These are phyloP conservation scores for Eucalyptus victrix DNA, from an alignment of 345 rosid species.

Conservation along the genomic window DNA sequence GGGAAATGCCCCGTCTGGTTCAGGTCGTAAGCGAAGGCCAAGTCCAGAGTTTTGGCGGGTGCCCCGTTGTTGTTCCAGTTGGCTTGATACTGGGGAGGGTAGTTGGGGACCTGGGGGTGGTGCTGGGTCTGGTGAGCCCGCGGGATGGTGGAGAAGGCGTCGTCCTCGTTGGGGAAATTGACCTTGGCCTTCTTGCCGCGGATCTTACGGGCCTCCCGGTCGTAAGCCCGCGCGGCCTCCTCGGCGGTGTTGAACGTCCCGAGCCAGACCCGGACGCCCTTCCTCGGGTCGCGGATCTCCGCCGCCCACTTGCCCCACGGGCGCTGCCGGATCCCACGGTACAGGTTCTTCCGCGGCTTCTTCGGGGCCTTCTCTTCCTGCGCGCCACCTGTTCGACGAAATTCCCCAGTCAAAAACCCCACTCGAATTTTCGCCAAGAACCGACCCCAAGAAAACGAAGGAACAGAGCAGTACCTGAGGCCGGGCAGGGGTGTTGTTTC, in stretches of 20 bases:
- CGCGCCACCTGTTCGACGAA: slow-evolving; percentile 23
- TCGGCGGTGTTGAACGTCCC: slow-evolving; percentile 90
- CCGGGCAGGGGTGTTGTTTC: slow-evolving; percentile 1
- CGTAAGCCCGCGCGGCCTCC: slow-evolving; percentile 90
- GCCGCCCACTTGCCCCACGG: slow-evolving; percentile 99
- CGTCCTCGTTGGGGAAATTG: slow-evolving; percentile 69
- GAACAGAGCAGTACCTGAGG: slow-evolving; percentile 21
- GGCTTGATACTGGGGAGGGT: background rate
- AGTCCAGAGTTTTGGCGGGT: background rate
- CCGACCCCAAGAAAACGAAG: background rate
- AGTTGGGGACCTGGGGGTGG: background rate
- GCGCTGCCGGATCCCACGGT: slow-evolving; percentile 85
- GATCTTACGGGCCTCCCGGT: slow-evolving; percentile 69
- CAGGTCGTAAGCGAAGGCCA: slow-evolving; percentile 14
- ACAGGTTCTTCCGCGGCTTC: slow-evolving; percentile 69
- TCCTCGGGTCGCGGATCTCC: slow-evolving; percentile 90
- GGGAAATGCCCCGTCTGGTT: slow-evolving; percentile 5
- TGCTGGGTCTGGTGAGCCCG: background rate
- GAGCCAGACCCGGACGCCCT: slow-evolving; percentile 93
- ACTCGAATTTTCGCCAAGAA: background rate
- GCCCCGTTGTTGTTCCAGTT: background rate
- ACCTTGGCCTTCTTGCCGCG: slow-evolving; percentile 85
- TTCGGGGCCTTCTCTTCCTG: slow-evolving; percentile 26
- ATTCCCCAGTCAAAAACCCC: background rate
- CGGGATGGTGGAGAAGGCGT: background rate